phyloP scores from a whole-genome alignment of 2,329 filamentous ascomycete species.

The Kalaharituber pfeilii region DNA sequence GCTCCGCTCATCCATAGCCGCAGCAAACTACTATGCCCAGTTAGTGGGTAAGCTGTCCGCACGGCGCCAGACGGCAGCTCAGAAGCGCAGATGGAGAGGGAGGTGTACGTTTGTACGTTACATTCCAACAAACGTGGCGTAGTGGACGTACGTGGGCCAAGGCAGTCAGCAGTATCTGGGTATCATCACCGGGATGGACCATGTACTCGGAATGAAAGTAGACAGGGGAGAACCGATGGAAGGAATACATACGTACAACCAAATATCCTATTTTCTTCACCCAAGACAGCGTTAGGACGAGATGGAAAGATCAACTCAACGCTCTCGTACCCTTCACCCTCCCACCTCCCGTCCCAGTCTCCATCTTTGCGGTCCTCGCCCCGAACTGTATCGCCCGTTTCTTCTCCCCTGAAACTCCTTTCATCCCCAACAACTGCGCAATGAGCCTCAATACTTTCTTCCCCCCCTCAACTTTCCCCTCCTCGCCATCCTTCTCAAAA shows the following conservation, averaged over 20 bases:
- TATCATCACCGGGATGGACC: constrained; percentile 8
- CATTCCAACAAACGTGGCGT: no score
- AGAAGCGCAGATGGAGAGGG: no score
- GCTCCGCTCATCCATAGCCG: no score
- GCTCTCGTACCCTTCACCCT: constrained; percentile 18
- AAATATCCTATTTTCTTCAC: background rate
- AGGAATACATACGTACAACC: background rate
- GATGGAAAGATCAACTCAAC: no score
- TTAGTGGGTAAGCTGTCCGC: no score
- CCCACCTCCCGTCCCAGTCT: constrained; percentile 29
- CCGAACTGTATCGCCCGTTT: constrained; percentile 84
- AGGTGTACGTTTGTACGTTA: no score
- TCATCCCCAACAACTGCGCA: constrained; percentile 56
- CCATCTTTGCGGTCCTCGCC: constrained; percentile 68
- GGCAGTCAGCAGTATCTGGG: constrained; percentile 15
- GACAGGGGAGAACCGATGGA: background rate
- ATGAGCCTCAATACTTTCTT: constrained; percentile 68
- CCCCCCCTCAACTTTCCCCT: constrained; percentile 32
- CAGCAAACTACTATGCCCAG: no score
- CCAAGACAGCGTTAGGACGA: no score
- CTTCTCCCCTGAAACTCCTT: constrained; percentile 60
- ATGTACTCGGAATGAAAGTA: background rate
- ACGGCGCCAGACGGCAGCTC: no score
- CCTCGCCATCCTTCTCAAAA: constrained; percentile 39
- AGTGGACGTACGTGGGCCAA: background rate